Conservation (phyloP, 257 asterid genomes). For the Ophiorrhiza pumila region DNA sequence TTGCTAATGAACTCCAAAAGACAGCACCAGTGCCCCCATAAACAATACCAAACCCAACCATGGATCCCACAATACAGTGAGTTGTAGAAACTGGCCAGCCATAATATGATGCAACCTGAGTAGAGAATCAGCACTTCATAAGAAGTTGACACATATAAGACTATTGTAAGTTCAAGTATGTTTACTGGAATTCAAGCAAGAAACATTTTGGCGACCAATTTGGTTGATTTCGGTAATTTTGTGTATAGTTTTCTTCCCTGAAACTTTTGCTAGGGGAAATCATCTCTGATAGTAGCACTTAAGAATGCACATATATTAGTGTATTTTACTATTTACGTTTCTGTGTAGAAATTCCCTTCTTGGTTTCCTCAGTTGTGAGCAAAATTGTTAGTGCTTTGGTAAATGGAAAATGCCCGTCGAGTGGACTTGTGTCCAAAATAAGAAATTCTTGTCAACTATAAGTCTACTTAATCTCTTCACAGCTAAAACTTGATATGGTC, state of each 20-base stretch:
- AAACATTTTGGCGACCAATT: background rate
- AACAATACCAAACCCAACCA: conserved; percentile 92
- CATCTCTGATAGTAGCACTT: background rate
- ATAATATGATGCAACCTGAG: conserved; percentile 89
- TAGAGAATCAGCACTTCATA: background rate
- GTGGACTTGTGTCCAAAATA: background rate
- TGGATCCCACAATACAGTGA: conserved; percentile 94
- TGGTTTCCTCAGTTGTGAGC: background rate
- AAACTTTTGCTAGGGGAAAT: background rate
- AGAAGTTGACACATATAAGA: background rate
- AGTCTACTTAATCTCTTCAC: background rate
- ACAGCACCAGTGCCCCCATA: conserved; percentile 93
- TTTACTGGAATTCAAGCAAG: background rate
- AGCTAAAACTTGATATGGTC: background rate
- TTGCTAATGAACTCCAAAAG: conserved; percentile 89
- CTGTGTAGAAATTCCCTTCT: background rate
- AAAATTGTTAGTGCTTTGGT: background rate
- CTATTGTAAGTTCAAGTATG: background rate
- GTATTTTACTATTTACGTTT: background rate
- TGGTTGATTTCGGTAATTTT: background rate
- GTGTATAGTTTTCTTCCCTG: background rate
- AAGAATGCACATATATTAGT: background rate
- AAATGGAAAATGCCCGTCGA: background rate
- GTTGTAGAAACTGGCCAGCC: conserved; percentile 99
- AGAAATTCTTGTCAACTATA: background rate